A percentile compares a stretch with the other conserved stretches of the same genome.
These are phyloP conservation scores for Ophiocordyceps camponoti-leonardi DNA, from an alignment of 2,329 filamentous ascomycete species.

Conservation along the genomic window DNA sequence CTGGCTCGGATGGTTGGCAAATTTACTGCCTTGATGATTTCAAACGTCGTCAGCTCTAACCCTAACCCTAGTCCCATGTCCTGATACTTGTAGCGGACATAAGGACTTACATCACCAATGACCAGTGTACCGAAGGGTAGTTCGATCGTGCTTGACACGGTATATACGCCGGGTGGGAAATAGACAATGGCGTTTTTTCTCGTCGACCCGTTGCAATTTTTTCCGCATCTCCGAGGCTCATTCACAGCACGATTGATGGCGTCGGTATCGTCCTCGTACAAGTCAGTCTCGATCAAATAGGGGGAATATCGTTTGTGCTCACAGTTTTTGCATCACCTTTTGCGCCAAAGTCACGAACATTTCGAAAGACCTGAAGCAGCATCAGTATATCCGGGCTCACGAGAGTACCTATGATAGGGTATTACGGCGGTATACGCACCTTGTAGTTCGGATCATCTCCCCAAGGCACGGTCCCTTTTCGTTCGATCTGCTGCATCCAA, in stretches of 20 bases:
- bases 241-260: slow-evolving; percentile 32
- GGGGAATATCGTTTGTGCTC: too few species aligned
- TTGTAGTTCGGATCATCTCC: too few species aligned
- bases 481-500: too few species aligned
- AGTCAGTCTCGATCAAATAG: too few species aligned
- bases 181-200: slow-evolving; percentile 9
- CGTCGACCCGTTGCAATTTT: slow-evolving; percentile 13
- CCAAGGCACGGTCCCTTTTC: too few species aligned
- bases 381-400: too few species aligned
- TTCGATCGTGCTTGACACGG: slow-evolving; percentile 37
- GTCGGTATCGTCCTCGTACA: slow-evolving; percentile 33
- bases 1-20: slow-evolving; percentile 27
- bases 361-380: slow-evolving; percentile 7
- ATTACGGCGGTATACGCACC: too few species aligned
- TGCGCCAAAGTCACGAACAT: slow-evolving; percentile 22
- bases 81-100: too few species aligned
- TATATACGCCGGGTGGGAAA: slow-evolving; percentile 31
- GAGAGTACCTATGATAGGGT: too few species aligned
- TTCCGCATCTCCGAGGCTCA: slow-evolving; percentile 16
- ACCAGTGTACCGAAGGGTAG: slow-evolving; percentile 48
- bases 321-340: slow-evolving; percentile 13
- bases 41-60: too few species aligned
- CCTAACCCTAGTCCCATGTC: too few species aligned
- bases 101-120: slow-evolving; percentile 22
- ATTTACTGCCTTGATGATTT: too few species aligned